Conservation (phyloP, 352 stramenopile genomes). For the Pythium aphanidermatum region DNA sequence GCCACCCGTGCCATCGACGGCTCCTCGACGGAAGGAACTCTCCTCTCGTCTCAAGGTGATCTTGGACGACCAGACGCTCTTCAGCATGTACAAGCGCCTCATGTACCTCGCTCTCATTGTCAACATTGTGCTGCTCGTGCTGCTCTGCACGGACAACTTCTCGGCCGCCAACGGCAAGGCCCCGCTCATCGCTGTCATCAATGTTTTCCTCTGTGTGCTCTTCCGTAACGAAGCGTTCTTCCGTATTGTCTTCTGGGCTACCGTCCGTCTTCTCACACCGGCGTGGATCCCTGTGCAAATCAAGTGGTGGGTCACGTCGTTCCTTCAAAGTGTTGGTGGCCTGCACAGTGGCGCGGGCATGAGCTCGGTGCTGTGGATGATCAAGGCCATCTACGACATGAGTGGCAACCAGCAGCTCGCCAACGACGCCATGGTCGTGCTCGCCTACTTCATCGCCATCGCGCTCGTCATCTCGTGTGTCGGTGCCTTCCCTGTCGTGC, state of each 20-base stretch:
- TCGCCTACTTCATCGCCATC: not conserved
- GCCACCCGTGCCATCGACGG: not conserved
- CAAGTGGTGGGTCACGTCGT: not conserved
- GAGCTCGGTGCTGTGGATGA: not conserved
- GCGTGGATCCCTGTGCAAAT: slow-evolving; percentile 1
- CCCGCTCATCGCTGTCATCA: not conserved
- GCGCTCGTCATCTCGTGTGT: slow-evolving; percentile 2
- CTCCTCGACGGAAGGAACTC: not conserved
- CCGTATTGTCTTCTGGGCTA: slow-evolving; percentile 3
- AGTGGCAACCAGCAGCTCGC: slow-evolving; percentile 4
- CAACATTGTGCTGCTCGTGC: not conserved
- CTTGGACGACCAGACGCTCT: slow-evolving; percentile 2
- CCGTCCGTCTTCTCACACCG: not conserved
- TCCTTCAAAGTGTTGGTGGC: slow-evolving; percentile 1
- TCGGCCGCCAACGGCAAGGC: slow-evolving; percentile 1
- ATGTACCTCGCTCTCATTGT: slow-evolving; percentile 1
- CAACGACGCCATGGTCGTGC: not conserved
- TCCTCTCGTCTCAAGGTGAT: not conserved
- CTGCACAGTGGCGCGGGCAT: slow-evolving; percentile 4
- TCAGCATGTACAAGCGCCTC: slow-evolving; percentile 9
- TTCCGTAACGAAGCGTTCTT: slow-evolving; percentile 7
- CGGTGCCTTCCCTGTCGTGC: slow-evolving; percentile 2
- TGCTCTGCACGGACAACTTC: slow-evolving; percentile 2
- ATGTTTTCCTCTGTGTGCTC: slow-evolving; percentile 1
- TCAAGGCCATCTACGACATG: slow-evolving; percentile 5